Percentiles rank a stretch among this genome's conserved stretches.
Evolutionary conservation across 2,329 filamentous ascomycete species (phyloP).

Genomic region (Alternaria brassicicola): DNA sequence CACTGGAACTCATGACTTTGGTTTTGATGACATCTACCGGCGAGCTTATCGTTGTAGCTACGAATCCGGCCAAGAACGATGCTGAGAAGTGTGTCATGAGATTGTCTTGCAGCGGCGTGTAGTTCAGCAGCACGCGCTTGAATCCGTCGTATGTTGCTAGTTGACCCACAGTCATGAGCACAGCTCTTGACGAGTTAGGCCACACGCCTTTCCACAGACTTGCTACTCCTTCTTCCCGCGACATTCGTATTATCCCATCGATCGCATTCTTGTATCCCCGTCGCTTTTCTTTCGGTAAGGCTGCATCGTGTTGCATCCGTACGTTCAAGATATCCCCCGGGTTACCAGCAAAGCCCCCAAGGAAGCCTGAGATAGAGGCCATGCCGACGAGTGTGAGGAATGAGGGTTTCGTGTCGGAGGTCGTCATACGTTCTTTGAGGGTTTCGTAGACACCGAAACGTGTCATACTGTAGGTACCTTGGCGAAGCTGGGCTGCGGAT

Average conservation of each 20-base stretch:
- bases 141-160: conserved; percentile 84
- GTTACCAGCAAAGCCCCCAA: conserved; percentile 90
- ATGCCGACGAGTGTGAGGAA: conserved; percentile 81
- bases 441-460: conserved; percentile 97
- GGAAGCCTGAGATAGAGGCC: conserved; percentile 80
- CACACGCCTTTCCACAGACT: conserved; percentile 84
- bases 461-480: conserved; percentile 91
- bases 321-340: conserved; percentile 97
- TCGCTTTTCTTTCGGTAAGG: conserved; percentile 73
- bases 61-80: conserved; percentile 77
- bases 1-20: conserved; percentile 75
- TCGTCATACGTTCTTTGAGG: conserved; percentile 74
- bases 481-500: conserved; percentile 88
- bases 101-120: conserved; percentile 70
- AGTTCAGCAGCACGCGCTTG: conserved; percentile 70
- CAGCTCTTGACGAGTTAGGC: conserved; percentile 80
- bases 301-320: conserved; percentile 93
- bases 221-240: conserved; percentile 76
- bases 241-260: conserved; percentile 85
- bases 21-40: conserved; percentile 92
- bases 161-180: conserved; percentile 87
- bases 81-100: conserved; percentile 80
- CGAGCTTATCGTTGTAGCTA: conserved; percentile 82
- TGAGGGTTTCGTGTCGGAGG: conserved; percentile 61
- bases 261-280: conserved; percentile 90